Evolutionary conservation across 108 stramenopile species (phyloP).

Genomic region (Thalassiosira profunda): DNA sequence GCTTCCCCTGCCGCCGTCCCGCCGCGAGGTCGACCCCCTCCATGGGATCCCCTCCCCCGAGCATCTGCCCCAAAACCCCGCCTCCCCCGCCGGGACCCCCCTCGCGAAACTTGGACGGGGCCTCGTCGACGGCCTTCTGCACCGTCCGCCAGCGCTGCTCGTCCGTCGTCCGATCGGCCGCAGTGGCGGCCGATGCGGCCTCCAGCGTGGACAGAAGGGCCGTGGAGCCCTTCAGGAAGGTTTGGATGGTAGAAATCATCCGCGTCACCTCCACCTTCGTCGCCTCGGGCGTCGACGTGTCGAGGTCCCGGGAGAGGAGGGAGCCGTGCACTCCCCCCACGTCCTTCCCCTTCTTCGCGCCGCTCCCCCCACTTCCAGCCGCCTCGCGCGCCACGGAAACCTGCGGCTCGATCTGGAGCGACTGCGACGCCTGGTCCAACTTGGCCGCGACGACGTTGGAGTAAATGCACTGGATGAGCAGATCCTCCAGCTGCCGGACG

Average conservation of each 20-base stretch:
- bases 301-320: constrained; percentile 28
- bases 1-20: constrained; percentile 24
- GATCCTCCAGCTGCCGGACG: constrained; percentile 41
- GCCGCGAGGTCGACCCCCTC: not conserved
- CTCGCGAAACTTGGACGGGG: not conserved
- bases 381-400: not conserved
- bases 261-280: not conserved
- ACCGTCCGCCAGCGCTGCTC: constrained; percentile 19
- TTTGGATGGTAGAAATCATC: constrained; percentile 18
- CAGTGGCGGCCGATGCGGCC: not conserved
- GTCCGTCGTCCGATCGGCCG: constrained; percentile 1
- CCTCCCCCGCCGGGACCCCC: not conserved
- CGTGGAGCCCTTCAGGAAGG: constrained; percentile 15
- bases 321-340: constrained; percentile 17
- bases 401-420: constrained; percentile 16
- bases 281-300: constrained; percentile 12
- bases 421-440: constrained; percentile 38
- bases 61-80: not conserved
- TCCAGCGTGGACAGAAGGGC: constrained; percentile 12
- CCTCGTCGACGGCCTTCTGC: constrained; percentile 4
- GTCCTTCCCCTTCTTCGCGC: not conserved
- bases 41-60: not conserved
- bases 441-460: constrained; percentile 34
- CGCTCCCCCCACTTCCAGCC: not conserved
- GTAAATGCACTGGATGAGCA: constrained; percentile 50